Conservation (phyloP, 306 rosid species). For the Begonia masoniana region DNA sequence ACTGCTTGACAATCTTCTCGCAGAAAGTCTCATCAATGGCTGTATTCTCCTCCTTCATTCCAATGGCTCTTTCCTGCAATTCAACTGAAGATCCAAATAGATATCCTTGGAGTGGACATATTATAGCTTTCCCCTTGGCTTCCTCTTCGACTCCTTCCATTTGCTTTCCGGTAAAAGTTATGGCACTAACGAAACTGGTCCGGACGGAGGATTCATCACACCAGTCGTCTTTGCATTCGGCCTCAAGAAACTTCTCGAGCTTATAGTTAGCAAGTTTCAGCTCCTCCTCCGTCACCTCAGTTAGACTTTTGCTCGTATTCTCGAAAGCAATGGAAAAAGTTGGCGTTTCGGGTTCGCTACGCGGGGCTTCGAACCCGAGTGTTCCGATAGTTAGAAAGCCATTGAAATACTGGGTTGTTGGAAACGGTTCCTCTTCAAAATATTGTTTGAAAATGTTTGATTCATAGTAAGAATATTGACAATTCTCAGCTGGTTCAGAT, state of each 20-base stretch:
- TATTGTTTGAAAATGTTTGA: neutral
- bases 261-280: conserved; percentile 54
- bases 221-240: conserved; percentile 45
- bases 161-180: conserved; percentile 50
- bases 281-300: conserved; percentile 54
- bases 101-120: conserved; percentile 89
- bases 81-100: conserved; percentile 62
- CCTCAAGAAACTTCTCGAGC: conserved; percentile 71
- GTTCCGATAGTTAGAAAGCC: conserved; percentile 95
- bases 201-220: conserved; percentile 52
- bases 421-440: conserved; percentile 24
- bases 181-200: conserved; percentile 51
- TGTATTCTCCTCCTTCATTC: conserved; percentile 45
- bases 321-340: conserved; percentile 55
- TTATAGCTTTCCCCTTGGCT: conserved; percentile 31
- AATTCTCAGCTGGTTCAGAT: conserved; percentile 8
- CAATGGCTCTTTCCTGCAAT: conserved; percentile 32
- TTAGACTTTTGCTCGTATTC: conserved; percentile 25
- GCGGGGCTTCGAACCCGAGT: conserved; percentile 45
- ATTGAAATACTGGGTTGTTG: conserved; percentile 50
- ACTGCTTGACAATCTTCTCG: conserved; percentile 28
- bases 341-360: conserved; percentile 64
- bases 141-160: conserved; percentile 42
- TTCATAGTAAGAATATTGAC: too few species aligned
- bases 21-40: conserved; percentile 52